Percentiles rank a stretch among this genome's conserved stretches.
Conservation (phyloP, 352 stramenopile genomes). For the Phytophthora foliorum region DNA sequence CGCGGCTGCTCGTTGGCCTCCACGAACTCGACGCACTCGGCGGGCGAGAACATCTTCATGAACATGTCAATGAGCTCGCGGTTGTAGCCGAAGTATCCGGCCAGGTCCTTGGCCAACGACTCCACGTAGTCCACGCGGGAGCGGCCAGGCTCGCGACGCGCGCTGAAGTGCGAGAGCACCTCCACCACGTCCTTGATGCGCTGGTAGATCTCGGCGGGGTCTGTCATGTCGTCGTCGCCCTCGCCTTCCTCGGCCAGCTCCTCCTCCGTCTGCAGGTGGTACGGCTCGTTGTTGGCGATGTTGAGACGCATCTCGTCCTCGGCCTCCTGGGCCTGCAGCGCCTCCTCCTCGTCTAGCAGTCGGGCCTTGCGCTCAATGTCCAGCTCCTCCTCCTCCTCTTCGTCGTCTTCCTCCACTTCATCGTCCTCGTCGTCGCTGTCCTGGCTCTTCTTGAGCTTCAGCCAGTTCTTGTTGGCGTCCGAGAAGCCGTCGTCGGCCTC, state of each 20-base stretch:
- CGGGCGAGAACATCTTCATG: constrained; percentile 97
- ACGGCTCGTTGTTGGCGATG: constrained; percentile 87
- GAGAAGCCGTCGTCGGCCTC: constrained; percentile 80
- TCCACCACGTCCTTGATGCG: constrained; percentile 95
- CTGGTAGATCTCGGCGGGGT: constrained; percentile 92
- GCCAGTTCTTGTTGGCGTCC: constrained; percentile 88
- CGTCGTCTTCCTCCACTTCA: constrained; percentile 54
- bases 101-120: constrained; percentile 92
- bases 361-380: constrained; percentile 91
- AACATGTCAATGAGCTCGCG: constrained; percentile 98
- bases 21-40: constrained; percentile 99
- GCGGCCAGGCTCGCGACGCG: constrained; percentile 91
- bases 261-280: constrained; percentile 83
- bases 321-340: constrained; percentile 71
- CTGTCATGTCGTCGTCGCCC: constrained; percentile 57
- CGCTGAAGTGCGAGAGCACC: constrained; percentile 96
- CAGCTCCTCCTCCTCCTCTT: constrained; percentile 76
- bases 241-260: constrained; percentile 70
- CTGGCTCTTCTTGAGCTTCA: constrained; percentile 81
- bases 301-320: constrained; percentile 91
- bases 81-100: constrained; percentile 99
- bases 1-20: constrained; percentile 98
- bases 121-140: constrained; percentile 97
- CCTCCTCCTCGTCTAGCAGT: constrained; percentile 82
- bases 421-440: constrained; percentile 54